A percentile compares a stretch with the other conserved stretches of the same genome.
Conservation (phyloP, 371 early-diverging fungal genomes). For the Zancudomyces culisetae region DNA sequence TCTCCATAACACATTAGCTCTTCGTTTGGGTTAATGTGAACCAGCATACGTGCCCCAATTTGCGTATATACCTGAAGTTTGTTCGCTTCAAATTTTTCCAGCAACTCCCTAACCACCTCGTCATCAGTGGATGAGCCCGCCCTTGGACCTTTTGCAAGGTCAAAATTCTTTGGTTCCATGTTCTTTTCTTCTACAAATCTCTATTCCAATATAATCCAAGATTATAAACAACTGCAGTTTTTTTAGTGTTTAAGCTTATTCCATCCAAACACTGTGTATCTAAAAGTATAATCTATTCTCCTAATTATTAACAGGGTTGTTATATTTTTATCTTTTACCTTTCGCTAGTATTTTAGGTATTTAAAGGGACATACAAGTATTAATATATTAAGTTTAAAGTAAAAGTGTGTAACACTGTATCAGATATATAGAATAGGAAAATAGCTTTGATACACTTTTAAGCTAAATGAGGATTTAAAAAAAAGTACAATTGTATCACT, state of each 20-base stretch:
- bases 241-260: too few species aligned
- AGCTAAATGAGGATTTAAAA: neutral
- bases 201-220: too few species aligned
- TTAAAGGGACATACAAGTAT: too few species aligned
- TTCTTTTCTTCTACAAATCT: too few species aligned
- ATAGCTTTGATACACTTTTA: neutral
- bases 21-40: conserved; percentile 21
- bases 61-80: conserved; percentile 14
- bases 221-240: too few species aligned
- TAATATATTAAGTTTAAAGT: too few species aligned
- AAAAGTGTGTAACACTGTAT: neutral
- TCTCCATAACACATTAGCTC: conserved; percentile 41
- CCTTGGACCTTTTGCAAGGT: neutral
- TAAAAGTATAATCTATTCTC: too few species aligned
- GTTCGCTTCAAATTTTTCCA: conserved; percentile 16
- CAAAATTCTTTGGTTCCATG: neutral
- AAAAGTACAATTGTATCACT: neutral
- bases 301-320: too few species aligned
- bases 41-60: conserved; percentile 20
- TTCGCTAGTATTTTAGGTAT: too few species aligned
- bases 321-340: too few species aligned
- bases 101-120: conserved; percentile 10
- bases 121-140: conserved; percentile 6
- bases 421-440: neutral
- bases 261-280: too few species aligned